Conservation (phyloP, 1,284 basidiomycete genomes). For the Takashimella koratensis region DNA sequence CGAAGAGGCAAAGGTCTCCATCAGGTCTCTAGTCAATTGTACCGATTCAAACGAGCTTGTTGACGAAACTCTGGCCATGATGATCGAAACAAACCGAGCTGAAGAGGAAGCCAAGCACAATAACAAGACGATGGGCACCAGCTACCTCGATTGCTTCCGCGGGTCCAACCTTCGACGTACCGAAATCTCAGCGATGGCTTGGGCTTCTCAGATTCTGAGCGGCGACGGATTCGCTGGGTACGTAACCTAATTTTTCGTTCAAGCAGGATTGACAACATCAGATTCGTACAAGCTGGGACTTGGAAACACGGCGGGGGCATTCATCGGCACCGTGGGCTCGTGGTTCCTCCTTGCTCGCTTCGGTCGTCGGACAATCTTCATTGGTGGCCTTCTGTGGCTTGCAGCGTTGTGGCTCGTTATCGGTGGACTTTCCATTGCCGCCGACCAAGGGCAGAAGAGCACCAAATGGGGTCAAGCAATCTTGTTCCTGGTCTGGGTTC, state of each 20-base stretch:
- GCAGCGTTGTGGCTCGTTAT: conserved; percentile 48
- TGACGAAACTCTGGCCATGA: conserved; percentile 37
- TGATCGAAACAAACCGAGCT: conserved; percentile 45
- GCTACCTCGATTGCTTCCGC: conserved; percentile 47
- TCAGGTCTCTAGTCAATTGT: conserved; percentile 15
- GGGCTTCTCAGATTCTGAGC: conserved; percentile 20
- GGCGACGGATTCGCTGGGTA: conserved; percentile 18
- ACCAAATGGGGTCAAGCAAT: conserved; percentile 13
- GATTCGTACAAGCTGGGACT: neutral
- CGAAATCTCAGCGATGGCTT: conserved; percentile 36
- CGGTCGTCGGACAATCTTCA: conserved; percentile 52
- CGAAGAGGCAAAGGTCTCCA: conserved; percentile 22
- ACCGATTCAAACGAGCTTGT: conserved; percentile 11
- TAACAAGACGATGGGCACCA: conserved; percentile 12
- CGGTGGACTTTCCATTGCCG: conserved; percentile 33
- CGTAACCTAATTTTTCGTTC: conserved; percentile 34
- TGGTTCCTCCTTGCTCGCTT: conserved; percentile 26
- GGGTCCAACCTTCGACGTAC: conserved; percentile 48
- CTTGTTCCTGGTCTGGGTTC: conserved; percentile 23
- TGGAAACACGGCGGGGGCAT: neutral
- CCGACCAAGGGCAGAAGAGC: neutral
- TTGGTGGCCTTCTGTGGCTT: conserved; percentile 48
- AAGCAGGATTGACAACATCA: neutral
- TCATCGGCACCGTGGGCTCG: conserved; percentile 1
- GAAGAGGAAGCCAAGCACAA: too few species aligned